phyloP scores from a whole-genome alignment of 192 early-diverging fungal genomes.

The Radiomyces spectabilis region DNA sequence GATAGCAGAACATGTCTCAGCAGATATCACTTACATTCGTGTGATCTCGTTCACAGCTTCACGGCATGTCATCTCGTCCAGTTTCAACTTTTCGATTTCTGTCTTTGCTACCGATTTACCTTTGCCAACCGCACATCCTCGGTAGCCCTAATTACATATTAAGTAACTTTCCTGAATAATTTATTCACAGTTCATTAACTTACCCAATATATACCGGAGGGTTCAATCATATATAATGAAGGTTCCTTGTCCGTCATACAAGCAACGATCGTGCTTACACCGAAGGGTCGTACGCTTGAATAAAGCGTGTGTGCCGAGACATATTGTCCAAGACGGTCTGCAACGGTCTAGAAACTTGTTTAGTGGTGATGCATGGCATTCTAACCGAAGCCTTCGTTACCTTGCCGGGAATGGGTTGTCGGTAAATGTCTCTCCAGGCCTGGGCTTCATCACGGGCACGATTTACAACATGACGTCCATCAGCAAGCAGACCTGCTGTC shows the following conservation, averaged over 20 bases:
- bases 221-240: constrained; percentile 91
- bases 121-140: constrained; percentile 92
- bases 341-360: constrained; percentile 62
- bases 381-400: constrained; percentile 18
- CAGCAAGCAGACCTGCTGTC: constrained; percentile 88
- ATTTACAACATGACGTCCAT: constrained; percentile 84
- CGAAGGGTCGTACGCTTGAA: constrained; percentile 92
- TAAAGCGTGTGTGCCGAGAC: constrained; percentile 96
- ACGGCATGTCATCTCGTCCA: constrained; percentile 67
- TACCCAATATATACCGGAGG: constrained; percentile 93
- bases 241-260: constrained; percentile 66
- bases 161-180: background rate
- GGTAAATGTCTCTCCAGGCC: constrained; percentile 82
- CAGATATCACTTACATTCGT: constrained; percentile 63
- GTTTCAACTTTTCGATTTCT: constrained; percentile 96
- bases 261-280: constrained; percentile 77
- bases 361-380: background rate
- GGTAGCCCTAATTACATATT: constrained; percentile 68
- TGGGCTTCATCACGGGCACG: constrained; percentile 88
- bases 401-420: constrained; percentile 74
- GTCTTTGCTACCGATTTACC: constrained; percentile 96
- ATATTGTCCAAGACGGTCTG: constrained; percentile 88
- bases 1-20: constrained; percentile 7
- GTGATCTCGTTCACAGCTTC: constrained; percentile 93
- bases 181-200: constrained; percentile 7